Base-by-base conservation (phyloP, 768 basidiomycete genomes). In the Termitomyces sp. region DNA sequence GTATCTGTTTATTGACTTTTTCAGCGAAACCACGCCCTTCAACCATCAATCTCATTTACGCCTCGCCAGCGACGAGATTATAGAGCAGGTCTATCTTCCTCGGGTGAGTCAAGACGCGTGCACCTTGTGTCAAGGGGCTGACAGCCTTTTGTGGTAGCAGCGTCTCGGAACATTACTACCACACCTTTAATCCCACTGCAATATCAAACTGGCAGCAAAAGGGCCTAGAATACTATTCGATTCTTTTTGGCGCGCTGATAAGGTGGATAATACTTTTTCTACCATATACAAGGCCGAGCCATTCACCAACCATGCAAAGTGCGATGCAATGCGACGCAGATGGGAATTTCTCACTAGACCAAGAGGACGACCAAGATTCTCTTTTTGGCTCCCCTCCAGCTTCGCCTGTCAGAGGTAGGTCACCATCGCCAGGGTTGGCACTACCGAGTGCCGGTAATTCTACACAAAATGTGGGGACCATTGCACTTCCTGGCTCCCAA, bases 401-500 rank as follows among this genome's bases (percentile, higher is more conserved):
- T 32, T 85, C 88, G 51, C 84, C 85, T 59, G 63, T 63, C 61
- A 75, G 74, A 86, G 87, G 86, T 86, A 90, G 87, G 86, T 86
- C 85, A 74, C 82, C 82, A 57, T 83, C 83, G 59, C 82, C 82
- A 61, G 68, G 70, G 46, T 73, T 85, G 69, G 85, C 85, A 52
- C 76, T 88, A 47, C 84, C 86, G 65, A 75, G 78, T 65, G 70
- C 72, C 59, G 70, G 70, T 59, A 65, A 65, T 72, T 72, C 75
- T 73, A 74, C 79, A 85, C 81, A 89, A 88, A 91, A 92, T 83
- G 90, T 92, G 90, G 90, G 89, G 90, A 87, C 90, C 89, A 91
- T 91, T 92, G 90, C 90, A 92, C 90, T 92, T 90, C 89, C 89
- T 91, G 90, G 90, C 84, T 89, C 89, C 89, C 90, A 88, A 78